Evolutionary conservation across 2,329 filamentous ascomycete species (phyloP).

Genomic region (Alternaria dauci): DNA sequence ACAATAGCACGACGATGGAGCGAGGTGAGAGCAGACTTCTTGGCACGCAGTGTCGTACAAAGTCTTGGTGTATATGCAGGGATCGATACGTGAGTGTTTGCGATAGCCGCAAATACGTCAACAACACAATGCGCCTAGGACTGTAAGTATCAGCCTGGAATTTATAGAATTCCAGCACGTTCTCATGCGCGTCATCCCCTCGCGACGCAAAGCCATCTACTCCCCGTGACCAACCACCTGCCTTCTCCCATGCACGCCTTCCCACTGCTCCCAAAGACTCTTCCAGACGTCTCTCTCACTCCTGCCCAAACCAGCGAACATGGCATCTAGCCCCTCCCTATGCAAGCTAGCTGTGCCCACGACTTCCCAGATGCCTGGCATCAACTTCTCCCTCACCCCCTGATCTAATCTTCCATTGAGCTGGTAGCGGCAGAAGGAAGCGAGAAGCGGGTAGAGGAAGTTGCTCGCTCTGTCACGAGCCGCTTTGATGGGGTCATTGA

Average conservation of each 20-base stretch:
- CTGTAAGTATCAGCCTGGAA: background rate
- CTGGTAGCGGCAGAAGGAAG: constrained; percentile 64
- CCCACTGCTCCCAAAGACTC: constrained; percentile 49
- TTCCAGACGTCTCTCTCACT: constrained; percentile 50
- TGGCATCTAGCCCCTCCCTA: constrained; percentile 43
- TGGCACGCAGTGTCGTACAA: background rate
- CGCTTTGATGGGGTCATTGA: constrained; percentile 68
- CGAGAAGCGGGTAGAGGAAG: constrained; percentile 65
- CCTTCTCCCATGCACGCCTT: constrained; percentile 35
- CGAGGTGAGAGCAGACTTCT: constrained; percentile 1
- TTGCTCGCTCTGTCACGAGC: constrained; percentile 66
- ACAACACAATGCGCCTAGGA: background rate
- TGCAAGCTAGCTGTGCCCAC: constrained; percentile 44
- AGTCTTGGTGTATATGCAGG: background rate
- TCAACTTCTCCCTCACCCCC: constrained; percentile 65
- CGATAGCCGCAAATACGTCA: background rate
- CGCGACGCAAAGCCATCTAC: background rate
- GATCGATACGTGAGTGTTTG: background rate
- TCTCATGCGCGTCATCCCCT: background rate
- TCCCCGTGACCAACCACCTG: constrained; percentile 17
- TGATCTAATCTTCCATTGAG: constrained; percentile 59
- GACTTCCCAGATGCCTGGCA: constrained; percentile 60
- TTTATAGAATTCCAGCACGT: background rate
- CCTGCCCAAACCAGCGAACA: constrained; percentile 49
- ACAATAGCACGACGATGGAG: background rate